Evolutionary conservation across 2,329 filamentous ascomycete species (phyloP), one percentile per base, ranked within the genome.

Genomic region (Neonectria punicea): DNA sequence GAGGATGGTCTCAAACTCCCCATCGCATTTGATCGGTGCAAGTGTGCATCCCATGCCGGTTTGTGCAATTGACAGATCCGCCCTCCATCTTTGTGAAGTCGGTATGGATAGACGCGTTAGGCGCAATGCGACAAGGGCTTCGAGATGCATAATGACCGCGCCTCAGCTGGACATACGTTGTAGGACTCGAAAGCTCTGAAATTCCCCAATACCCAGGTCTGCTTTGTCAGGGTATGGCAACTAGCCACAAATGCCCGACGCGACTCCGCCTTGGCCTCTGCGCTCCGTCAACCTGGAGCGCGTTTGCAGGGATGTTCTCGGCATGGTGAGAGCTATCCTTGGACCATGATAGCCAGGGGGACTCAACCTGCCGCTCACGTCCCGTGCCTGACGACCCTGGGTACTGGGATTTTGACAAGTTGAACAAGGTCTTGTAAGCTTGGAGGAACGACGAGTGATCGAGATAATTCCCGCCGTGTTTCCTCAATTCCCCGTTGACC

Each of bases 51-150:
- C 44, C 34, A 47, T 41, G 14, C 34, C n/a, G 30, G 39, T 20
- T 53, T 62, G 59, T 56, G 46, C 53, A 62, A 57, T 62, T 32
- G 36, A 53, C 25, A 39, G 22, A 25, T 44, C 32, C 43, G 22
- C n/a, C 30, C n/a, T 32, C 16, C 20, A 43, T 54, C 58, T 41
- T 30, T 54, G 49, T 58, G 55, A 58, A 63, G 53, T 58, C 54
- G 39, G 34, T 54, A 39, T 58, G 43, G 49, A 63, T 63, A 63
- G 61, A 63, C 61, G 61, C 61, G 61, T 58, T 63, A 63, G 61
- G 56, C 61, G 61, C 61, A 63, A 53, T 41, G 36, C 49, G 32
- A 54, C 61, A 63, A 63, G 55, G 61, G 61, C 47, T 22, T 20
- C 14, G 25, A 20, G 34, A 36, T 61, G 25, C 46, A 25, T 20